These are phyloP conservation scores for Lactifluus rugatus DNA, from an alignment of 768 basidiomycete genomes.

Conservation along the genomic window DNA sequence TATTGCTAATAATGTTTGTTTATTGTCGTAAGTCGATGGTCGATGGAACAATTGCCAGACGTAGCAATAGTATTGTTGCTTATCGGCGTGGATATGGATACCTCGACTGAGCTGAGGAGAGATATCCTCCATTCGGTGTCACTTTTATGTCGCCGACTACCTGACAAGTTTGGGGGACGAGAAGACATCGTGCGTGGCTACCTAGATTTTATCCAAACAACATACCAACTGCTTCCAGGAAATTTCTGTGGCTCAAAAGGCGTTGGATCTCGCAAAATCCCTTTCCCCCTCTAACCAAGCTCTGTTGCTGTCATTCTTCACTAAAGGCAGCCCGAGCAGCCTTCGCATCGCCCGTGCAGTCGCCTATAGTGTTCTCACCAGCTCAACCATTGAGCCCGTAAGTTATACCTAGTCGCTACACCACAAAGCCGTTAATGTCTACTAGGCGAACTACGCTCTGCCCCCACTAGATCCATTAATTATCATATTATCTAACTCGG, in stretches of 20 bases:
- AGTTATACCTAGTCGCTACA: conserved; percentile 5
- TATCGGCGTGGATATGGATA: conserved; percentile 46
- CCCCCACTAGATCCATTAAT: conserved; percentile 48
- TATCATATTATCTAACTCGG: conserved; percentile 38
- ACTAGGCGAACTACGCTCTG: conserved; percentile 28
- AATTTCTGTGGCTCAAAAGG: conserved; percentile 34
- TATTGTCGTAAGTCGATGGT: conserved; percentile 24
- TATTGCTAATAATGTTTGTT: neutral
- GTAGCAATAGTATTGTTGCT: conserved; percentile 42
- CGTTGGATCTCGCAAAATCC: conserved; percentile 32
- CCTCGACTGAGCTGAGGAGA: conserved; percentile 34
- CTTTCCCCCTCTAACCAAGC: conserved; percentile 43
- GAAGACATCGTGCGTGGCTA: conserved; percentile 9
- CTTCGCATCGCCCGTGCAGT: conserved; percentile 49
- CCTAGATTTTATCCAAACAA: neutral
- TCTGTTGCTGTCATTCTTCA: conserved; percentile 41
- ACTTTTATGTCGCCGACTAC: conserved; percentile 34
- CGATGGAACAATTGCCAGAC: conserved; percentile 35
- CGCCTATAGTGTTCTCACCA: conserved; percentile 40
- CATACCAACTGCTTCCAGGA: conserved; percentile 31
- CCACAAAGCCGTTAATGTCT: neutral
- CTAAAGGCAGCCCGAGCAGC: conserved; percentile 39
- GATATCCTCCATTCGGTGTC: conserved; percentile 43
- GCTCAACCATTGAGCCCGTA: conserved; percentile 18
- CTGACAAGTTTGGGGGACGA: conserved; percentile 21